phyloP scores from a whole-genome alignment of 306 rosid genomes.

The Begonia fuchsioides region DNA sequence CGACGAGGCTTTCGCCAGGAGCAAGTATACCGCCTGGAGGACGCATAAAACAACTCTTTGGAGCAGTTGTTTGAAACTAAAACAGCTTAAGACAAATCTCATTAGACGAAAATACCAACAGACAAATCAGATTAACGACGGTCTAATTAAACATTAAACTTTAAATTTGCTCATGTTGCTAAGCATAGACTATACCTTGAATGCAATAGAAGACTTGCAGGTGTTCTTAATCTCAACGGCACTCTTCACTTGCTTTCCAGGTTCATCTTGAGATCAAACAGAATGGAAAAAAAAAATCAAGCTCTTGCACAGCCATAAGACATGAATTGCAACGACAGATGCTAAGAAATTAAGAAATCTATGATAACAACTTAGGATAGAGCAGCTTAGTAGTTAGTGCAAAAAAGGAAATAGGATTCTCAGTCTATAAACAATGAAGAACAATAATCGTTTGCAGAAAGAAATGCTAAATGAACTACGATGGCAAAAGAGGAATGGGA shows the following conservation, averaged over 20 bases:
- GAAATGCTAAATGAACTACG: no score
- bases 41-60: conserved; percentile 92
- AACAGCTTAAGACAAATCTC: conserved; percentile 11
- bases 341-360: not conserved
- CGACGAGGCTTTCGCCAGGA: conserved; percentile 67
- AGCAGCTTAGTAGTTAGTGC: no score
- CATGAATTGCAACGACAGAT: no score
- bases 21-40: conserved; percentile 86
- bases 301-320: no score
- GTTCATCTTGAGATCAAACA: conserved; percentile 51
- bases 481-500: not conserved
- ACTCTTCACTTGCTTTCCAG: conserved; percentile 81
- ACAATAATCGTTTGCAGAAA: no score
- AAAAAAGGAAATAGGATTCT: no score
- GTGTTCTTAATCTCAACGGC: conserved; percentile 74
- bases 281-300: conserved; percentile 9
- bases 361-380: no score
- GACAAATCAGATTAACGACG: no score
- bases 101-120: no score
- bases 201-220: conserved; percentile 66
- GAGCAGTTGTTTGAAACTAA: conserved; percentile 91
- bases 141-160: no score
- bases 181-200: conserved; percentile 34
- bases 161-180: no score
- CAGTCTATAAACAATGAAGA: no score